phyloP scores from a whole-genome alignment of 2,329 filamentous ascomycete genomes.

The Alternaria conjuncta region DNA sequence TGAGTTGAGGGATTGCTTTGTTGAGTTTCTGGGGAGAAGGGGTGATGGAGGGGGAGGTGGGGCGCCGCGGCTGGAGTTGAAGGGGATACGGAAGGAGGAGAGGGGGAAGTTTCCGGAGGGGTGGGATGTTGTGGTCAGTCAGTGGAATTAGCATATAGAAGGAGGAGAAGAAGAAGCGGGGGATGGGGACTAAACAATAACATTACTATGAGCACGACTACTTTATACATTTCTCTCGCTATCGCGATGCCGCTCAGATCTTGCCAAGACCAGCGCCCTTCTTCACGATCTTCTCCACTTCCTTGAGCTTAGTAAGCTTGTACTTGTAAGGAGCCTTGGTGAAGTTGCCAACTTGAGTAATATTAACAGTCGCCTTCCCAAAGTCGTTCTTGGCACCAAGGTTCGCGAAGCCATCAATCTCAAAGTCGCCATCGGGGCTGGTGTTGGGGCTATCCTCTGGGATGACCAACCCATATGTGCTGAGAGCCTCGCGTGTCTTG shows the following conservation, averaged over 20 bases:
- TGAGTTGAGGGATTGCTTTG: neutral
- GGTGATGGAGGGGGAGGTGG: neutral
- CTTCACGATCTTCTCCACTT: slow-evolving; percentile 53
- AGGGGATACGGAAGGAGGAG: neutral
- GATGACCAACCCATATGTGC: slow-evolving; percentile 63
- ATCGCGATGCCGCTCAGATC: slow-evolving; percentile 17
- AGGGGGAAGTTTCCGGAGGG: neutral
- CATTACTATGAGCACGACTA: neutral
- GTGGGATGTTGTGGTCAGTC: neutral
- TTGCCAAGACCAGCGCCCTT: slow-evolving; percentile 57
- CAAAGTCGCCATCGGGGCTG: slow-evolving; percentile 59
- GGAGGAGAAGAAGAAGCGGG: neutral
- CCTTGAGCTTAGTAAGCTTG: slow-evolving; percentile 54
- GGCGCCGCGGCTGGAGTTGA: neutral
- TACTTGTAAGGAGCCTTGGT: slow-evolving; percentile 58
- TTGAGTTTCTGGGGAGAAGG: neutral
- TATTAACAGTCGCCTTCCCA: slow-evolving; percentile 57
- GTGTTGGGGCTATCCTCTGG: slow-evolving; percentile 63
- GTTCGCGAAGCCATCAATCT: slow-evolving; percentile 63
- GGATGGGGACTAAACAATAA: neutral
- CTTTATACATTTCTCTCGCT: neutral
- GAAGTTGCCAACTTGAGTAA: slow-evolving; percentile 60
- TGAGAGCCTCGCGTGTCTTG: slow-evolving; percentile 58
- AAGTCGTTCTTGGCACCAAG: slow-evolving; percentile 61
- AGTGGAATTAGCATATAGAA: neutral